Conservation (phyloP, 1,284 basidiomycete genomes). For the Sporisorium exsertum region DNA sequence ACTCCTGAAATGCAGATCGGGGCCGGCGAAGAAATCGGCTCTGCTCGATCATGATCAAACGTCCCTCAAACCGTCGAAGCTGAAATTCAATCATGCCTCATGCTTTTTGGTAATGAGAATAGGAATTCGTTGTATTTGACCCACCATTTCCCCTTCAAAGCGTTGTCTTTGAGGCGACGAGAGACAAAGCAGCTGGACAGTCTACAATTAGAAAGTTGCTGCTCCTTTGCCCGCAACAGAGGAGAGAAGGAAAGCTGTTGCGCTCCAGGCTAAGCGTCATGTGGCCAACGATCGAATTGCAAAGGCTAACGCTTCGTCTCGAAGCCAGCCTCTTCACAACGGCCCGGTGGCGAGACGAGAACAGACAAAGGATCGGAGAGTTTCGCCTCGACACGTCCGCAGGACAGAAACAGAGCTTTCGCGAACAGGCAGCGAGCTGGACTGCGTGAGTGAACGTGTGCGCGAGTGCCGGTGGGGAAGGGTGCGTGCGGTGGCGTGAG, state of each 20-base stretch:
- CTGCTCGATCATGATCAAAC: too few species aligned
- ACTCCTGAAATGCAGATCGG: too few species aligned
- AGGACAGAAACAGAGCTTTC: neutral
- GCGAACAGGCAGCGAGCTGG: neutral
- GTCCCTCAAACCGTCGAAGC: too few species aligned
- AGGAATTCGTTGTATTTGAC: too few species aligned
- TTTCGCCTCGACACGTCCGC: neutral
- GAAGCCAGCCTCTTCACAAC: neutral
- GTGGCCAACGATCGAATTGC: conserved; percentile 11
- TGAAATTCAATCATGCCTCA: too few species aligned
- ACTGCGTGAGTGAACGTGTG: neutral
- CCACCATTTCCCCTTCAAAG: neutral
- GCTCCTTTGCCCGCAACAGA: neutral
- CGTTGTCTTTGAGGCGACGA: neutral
- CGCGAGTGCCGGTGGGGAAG: neutral
- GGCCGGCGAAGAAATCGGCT: too few species aligned
- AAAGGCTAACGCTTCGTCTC: neutral
- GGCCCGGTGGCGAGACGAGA: too few species aligned
- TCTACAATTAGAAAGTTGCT: too few species aligned
- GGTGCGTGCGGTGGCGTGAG: neutral
- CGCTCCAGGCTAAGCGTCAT: neutral
- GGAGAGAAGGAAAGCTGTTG: conserved; percentile 4
- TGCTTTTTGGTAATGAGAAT: too few species aligned
- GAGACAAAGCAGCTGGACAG: too few species aligned
- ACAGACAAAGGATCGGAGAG: neutral